Conservation (phyloP, 805 yeast genomes). For the Komagataella kurtzmanii region DNA sequence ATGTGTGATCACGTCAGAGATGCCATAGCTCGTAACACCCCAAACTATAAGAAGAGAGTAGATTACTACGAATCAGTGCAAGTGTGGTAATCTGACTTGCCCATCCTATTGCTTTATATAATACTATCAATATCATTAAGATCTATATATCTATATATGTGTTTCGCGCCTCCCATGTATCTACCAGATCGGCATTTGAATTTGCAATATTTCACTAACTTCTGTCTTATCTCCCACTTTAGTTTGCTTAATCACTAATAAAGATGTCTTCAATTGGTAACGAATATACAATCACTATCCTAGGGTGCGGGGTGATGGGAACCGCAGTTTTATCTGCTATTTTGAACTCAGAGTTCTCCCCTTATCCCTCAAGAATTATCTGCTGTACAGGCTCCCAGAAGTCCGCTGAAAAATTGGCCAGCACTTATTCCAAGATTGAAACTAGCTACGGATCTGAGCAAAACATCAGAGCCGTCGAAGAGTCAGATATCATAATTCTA, state of each 20-base stretch:
- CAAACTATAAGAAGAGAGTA: constrained; percentile 21
- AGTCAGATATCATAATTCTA: constrained; percentile 59
- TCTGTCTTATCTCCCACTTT: background rate
- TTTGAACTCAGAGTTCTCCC: constrained; percentile 31
- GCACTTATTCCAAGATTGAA: constrained; percentile 37
- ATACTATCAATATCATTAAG: background rate
- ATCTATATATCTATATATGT: too few species aligned
- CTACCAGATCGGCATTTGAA: background rate
- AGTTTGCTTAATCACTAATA: background rate
- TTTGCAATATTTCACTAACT: too few species aligned
- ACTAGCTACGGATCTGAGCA: constrained; percentile 27
- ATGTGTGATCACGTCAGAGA: constrained; percentile 40
- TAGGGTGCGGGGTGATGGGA: constrained; percentile 96
- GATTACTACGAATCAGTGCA: constrained; percentile 69
- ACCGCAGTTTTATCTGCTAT: constrained; percentile 82
- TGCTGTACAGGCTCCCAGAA: constrained; percentile 58
- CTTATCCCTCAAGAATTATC: constrained; percentile 58
- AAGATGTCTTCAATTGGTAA: background rate
- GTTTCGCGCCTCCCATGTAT: background rate
- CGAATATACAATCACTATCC: constrained; percentile 35
- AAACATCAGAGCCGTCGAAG: constrained; percentile 44
- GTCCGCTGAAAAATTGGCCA: constrained; percentile 33
- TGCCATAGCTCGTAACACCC: constrained; percentile 25
- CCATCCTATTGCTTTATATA: background rate
- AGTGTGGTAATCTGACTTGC: constrained; percentile 34